Conservation (phyloP, 2,329 filamentous ascomycete species). For the Talaromyces amestolkiae region DNA sequence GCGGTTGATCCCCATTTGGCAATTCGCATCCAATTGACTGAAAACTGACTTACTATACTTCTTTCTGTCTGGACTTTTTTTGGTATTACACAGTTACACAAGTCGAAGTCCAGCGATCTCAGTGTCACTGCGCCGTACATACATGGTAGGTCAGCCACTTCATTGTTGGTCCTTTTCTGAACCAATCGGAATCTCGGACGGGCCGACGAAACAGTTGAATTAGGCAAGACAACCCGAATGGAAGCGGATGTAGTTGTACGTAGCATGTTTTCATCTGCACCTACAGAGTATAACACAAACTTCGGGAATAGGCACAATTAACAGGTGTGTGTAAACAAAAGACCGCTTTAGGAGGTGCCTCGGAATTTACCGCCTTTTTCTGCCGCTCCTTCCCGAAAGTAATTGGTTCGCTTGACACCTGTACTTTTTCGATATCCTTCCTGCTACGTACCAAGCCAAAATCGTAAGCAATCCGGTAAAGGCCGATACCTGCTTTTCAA, state of each 20-base stretch:
- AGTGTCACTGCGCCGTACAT: too few relatives aligned
- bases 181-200: background rate
- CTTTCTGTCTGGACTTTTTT: too few relatives aligned
- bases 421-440: background rate
- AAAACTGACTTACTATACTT: too few relatives aligned
- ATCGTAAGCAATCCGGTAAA: background rate
- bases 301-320: background rate
- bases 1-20: background rate
- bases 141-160: background rate
- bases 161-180: background rate
- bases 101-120: too few relatives aligned
- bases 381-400: slow-evolving; percentile 13
- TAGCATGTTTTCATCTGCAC: background rate
- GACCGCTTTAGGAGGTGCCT: background rate
- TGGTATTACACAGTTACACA: too few relatives aligned
- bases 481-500: background rate
- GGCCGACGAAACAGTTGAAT: too few relatives aligned
- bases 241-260: background rate
- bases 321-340: background rate
- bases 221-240: background rate
- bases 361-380: slow-evolving; percentile 18
- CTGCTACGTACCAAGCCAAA: background rate
- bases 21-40: too few relatives aligned
- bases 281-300: background rate
- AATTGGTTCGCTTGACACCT: slow-evolving; percentile 11